Evolutionary conservation across 345 rosid species (phyloP), one percentile per base, ranked within the genome.

Genomic region (Syzygium aqueum): DNA sequence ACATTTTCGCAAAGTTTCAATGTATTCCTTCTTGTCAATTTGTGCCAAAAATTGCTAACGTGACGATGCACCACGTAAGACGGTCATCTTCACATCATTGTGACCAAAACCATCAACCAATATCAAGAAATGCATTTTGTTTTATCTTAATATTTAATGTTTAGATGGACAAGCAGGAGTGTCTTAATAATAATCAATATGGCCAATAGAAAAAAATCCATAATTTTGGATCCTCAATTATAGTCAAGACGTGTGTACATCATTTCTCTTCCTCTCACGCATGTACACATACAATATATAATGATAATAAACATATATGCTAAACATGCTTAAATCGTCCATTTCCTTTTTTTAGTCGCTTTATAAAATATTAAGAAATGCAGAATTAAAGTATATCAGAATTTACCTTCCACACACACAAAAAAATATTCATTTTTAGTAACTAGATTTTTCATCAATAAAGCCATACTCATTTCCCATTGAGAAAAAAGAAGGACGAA

Each of bases 11-110:
- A 2, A 67, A 67, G 19, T 67, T 33, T 67, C 3, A 67, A 4
- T 4, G 12, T 67, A 6, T 33, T 11, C 5, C 0, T 67, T 30
- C 8, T 12, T 3, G 0, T 33, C 11, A 0, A 2, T 67, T 33
- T 17, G 17, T 0, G 0, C 21, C 0, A 1, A 8, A 65, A 30
- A 67, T 30, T 30, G 6, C 0, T 2, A 0, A 67, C 40, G 12
- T 0, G 17, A 9, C 0, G 0, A 9, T 0, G 0, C 8, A 12
- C 3, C 23, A 17, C 3, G 0, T 67, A 33, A 67, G 25, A 33
- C 21, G 2, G 21, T 6, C 7, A 9, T 11, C 12, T 33, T 17
- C 46, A 33, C 19, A 33, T 67, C 46, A 8, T 8, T 2, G 0
- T 8, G 46, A 4, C 46, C 46, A 67, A 17, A 33, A 30, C 46